A percentile compares a stretch with the other conserved stretches of the same genome.
These are phyloP conservation scores for Cadophora luteo-olivacea DNA, from an alignment of 2,329 filamentous ascomycete genomes.

Conservation along the genomic window DNA sequence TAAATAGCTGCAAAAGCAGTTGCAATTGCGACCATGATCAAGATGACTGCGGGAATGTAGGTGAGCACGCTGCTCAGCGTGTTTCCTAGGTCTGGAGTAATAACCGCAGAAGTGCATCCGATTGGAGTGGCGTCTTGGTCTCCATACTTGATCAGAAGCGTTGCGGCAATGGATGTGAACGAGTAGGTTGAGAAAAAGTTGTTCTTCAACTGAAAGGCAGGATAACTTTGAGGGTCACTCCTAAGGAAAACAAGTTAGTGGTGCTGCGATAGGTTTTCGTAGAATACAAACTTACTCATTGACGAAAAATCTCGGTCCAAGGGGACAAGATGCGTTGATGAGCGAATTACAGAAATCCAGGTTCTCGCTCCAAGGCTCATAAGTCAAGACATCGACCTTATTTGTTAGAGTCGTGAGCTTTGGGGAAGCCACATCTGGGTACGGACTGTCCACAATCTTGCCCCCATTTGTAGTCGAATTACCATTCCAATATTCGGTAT, in stretches of 20 bases:
- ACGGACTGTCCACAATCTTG: constrained; percentile 76
- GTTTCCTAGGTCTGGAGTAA: constrained; percentile 82
- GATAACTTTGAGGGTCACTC: constrained; percentile 57
- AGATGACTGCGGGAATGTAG: constrained; percentile 78
- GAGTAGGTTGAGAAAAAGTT: constrained; percentile 83
- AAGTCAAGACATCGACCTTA: constrained; percentile 77
- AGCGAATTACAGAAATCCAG: constrained; percentile 71
- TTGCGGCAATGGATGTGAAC: constrained; percentile 81
- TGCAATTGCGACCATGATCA: constrained; percentile 81
- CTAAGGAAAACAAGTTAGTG: constrained; percentile 35
- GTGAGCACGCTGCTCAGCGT: constrained; percentile 71
- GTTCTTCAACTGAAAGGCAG: constrained; percentile 75
- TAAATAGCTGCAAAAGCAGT: constrained; percentile 85
- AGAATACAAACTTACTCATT: constrained; percentile 51
- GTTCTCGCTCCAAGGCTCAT: constrained; percentile 66
- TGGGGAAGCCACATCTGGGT: constrained; percentile 49
- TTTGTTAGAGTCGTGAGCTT: constrained; percentile 77
- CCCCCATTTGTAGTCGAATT: constrained; percentile 65
- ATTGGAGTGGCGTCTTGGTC: constrained; percentile 68
- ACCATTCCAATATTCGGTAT: constrained; percentile 61
- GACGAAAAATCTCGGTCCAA: constrained; percentile 73
- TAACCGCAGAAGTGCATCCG: constrained; percentile 79
- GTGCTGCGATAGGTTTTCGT: not conserved
- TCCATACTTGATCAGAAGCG: constrained; percentile 77
- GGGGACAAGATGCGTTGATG: constrained; percentile 72